These are phyloP conservation scores for Berberis thunbergii DNA, from an alignment of 164 flowering plant genomes.

Conservation along the genomic window DNA sequence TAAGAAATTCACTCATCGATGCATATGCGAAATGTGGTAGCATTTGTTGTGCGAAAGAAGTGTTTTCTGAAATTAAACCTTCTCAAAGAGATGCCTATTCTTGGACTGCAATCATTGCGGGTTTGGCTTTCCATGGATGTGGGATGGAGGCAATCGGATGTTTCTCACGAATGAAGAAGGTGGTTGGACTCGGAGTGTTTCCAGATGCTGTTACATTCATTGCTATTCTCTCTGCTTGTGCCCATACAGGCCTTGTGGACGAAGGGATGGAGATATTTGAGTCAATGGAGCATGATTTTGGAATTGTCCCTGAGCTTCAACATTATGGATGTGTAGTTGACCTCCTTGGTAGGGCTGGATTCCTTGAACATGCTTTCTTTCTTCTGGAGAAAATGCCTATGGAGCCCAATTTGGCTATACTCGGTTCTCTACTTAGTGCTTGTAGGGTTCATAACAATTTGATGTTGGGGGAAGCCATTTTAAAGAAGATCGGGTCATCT, in stretches of 20 bases:
- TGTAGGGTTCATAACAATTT: conserved; percentile 10
- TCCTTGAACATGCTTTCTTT: conserved; percentile 5
- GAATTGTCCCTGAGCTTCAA: conserved; percentile 9
- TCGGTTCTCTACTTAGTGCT: conserved; percentile 12
- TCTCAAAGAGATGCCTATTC: conserved; percentile 11
- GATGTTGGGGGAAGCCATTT: conserved; percentile 9
- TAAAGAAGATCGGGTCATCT: conserved; percentile 5
- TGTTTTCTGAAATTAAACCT: conserved; percentile 10
- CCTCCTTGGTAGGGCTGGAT: conserved; percentile 10
- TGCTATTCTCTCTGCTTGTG: conserved; percentile 11
- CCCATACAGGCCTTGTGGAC: conserved; percentile 10
- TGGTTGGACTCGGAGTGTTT: background rate
- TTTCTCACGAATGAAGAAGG: conserved; percentile 12
- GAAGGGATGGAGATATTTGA: conserved; percentile 8
- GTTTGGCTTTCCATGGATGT: conserved; percentile 8
- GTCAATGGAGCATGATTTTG: conserved; percentile 9
- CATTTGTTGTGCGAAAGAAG: background rate
- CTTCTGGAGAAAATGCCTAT: conserved; percentile 10
- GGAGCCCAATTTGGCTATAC: conserved; percentile 9
- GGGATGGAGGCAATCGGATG: conserved; percentile 9
- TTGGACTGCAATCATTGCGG: conserved; percentile 18
- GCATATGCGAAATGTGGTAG: conserved; percentile 17
- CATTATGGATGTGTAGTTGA: conserved; percentile 10
- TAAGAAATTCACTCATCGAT: conserved; percentile 15
- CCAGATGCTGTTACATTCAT: conserved; percentile 8